Evolutionary conservation across 202 grass and related monocot genomes (phyloP), one percentile per base, ranked within the genome.

Genomic region (Cymbopogon flexuosus): DNA sequence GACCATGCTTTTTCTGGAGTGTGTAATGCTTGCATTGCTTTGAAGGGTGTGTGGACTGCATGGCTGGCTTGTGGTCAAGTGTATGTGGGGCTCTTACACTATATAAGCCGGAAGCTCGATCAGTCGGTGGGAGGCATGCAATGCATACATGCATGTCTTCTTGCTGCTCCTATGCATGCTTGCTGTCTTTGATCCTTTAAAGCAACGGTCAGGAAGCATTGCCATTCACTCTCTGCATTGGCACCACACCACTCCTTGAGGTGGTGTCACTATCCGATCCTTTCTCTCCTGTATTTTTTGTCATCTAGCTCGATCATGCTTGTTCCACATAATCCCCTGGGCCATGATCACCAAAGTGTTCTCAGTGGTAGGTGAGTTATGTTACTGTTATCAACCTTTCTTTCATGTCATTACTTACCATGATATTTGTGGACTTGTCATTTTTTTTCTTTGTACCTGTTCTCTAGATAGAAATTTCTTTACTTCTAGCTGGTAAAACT

Each of bases 61-160:
- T 91, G 83, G 78, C 83, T 54, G 84, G 62, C 73, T 73, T 81
- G 59, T 70, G 79, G 65, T 46, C 59, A 71, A 70, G 79, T 75
- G 84, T 77, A 85, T 79, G 82, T 78, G 76, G 84, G 81, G 71
- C 75, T 81, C 77, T 84, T 52, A 76, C 85, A 86, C 89, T 86
- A 87, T 94, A 94, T 91, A 96, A 87, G 83, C 82, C 79, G 2
- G 69, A 86, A 91, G 87, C 84, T 87, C 40, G 79, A 72, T 72
- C 69, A 97, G 93, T 91, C 85, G 91, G 91, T 97, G 82, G 93
- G 93, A 91, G 79, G 84, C 88, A 97, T 85, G 79, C 71, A 83
- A 83, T 89, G 73, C 81, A 75, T 84, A 51, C 15, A 58, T 22
- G 54, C 22, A 84, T 71, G 75, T 14, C 46, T 58, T 18, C 46